These are phyloP conservation scores for Ascochyta rabiei DNA, from an alignment of 2,329 filamentous ascomycete genomes.

Conservation along the genomic window DNA sequence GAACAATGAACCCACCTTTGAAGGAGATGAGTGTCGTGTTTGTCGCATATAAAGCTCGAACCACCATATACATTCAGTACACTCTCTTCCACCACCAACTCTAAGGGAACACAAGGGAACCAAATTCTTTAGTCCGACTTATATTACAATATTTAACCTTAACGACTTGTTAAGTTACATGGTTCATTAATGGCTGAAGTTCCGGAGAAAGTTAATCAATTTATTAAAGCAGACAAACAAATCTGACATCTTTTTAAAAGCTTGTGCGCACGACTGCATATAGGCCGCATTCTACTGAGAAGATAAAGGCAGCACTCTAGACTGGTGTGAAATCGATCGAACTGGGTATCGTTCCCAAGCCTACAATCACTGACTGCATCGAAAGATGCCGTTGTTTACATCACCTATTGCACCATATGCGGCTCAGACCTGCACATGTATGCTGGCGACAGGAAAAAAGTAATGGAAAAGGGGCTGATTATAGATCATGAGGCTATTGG, in stretches of 20 bases:
- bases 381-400: conserved; percentile 48
- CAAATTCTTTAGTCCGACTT: too few species aligned
- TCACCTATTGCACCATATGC: conserved; percentile 43
- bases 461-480: conserved; percentile 17
- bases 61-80: too few species aligned
- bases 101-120: too few species aligned
- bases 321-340: conserved; percentile 7
- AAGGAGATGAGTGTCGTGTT: too few species aligned
- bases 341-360: conserved; percentile 32
- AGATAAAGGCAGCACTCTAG: conserved; percentile 12
- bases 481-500: conserved; percentile 89
- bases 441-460: conserved; percentile 72
- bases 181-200: too few species aligned
- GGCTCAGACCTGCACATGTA: conserved; percentile 29
- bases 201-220: too few species aligned
- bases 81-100: too few species aligned
- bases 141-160: too few species aligned
- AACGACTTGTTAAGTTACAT: too few species aligned
- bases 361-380: conserved; percentile 39
- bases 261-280: not conserved
- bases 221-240: not conserved
- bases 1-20: too few species aligned
- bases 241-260: not conserved
- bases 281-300: conserved; percentile 5
- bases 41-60: too few species aligned